Evolutionary conservation across 2,329 filamentous ascomycete species (phyloP).

Genomic region (Aspergillus brasiliensis): DNA sequence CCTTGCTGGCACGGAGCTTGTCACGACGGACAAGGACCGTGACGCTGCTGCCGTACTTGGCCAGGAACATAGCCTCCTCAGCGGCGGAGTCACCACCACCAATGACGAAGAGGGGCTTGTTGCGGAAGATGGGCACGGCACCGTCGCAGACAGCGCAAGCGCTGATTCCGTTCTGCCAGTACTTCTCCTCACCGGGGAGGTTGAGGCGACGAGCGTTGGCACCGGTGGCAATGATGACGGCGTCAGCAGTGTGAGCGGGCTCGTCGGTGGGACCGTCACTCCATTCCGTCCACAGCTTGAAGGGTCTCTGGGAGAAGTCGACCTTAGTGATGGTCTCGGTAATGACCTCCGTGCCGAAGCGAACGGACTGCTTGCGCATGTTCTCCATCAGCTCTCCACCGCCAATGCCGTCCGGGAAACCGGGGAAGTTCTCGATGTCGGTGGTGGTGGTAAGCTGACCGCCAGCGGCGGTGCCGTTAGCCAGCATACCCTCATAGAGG

Average conservation of each 20-base stretch:
- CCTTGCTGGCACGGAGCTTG: conserved; percentile 81
- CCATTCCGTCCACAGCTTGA: conserved; percentile 93
- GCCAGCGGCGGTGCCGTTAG: conserved; percentile 92
- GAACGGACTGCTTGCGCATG: conserved; percentile 88
- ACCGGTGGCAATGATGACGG: conserved; percentile 91
- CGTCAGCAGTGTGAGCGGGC: conserved; percentile 79
- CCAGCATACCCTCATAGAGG: conserved; percentile 96
- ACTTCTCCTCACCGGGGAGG: conserved; percentile 86
- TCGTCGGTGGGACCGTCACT: conserved; percentile 69
- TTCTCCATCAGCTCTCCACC: conserved; percentile 89
- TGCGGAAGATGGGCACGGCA: conserved; percentile 93
- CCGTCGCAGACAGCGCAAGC: conserved; percentile 98
- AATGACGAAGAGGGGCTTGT: conserved; percentile 93
- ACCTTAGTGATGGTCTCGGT: conserved; percentile 89
- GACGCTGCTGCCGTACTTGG: conserved; percentile 95
- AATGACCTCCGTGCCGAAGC: conserved; percentile 90
- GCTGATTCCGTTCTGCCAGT: conserved; percentile 96
- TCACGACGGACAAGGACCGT: conserved; percentile 90
- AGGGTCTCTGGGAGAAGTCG: conserved; percentile 80
- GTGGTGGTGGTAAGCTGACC: conserved; percentile 98
- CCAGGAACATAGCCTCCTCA: conserved; percentile 95
- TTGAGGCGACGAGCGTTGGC: conserved; percentile 84
- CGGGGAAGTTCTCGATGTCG: conserved; percentile 97
- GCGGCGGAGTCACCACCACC: conserved; percentile 96
- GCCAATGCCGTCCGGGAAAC: conserved; percentile 87